A percentile compares a stretch with the other conserved stretches of the same genome.
Conservation (phyloP, 73 alveolate species). For the Effrenium voratum region DNA sequence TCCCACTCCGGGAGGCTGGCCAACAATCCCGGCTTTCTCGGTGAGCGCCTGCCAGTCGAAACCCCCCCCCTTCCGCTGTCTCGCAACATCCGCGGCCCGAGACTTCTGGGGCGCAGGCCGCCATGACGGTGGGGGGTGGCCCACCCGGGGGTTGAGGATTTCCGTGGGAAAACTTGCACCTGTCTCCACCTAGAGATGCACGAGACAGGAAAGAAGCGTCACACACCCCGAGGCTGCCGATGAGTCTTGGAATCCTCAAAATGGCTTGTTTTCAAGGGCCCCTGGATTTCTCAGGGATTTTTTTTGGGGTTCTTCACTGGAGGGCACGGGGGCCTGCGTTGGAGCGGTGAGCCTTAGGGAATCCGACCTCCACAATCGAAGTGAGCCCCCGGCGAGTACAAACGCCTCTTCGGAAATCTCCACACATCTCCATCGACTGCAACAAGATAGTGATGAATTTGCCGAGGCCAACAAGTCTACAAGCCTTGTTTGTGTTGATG, state of each 20-base stretch:
- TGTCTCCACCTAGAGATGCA: slow-evolving; percentile 68
- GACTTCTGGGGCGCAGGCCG: neutral
- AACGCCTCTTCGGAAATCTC: slow-evolving; percentile 65
- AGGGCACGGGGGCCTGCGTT: neutral
- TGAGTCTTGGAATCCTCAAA: neutral
- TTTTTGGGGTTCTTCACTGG: neutral
- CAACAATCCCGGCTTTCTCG: too few species aligned
- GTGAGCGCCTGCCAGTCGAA: too few species aligned
- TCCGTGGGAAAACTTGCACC: slow-evolving; percentile 77
- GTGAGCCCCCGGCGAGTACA: slow-evolving; percentile 31
- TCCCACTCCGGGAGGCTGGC: too few species aligned
- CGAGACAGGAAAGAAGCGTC: too few species aligned
- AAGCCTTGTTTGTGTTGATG: neutral
- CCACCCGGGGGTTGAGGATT: slow-evolving; percentile 80
- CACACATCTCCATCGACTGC: slow-evolving; percentile 84
- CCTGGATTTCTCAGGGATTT: neutral
- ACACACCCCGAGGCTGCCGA: too few species aligned
- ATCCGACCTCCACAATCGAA: neutral
- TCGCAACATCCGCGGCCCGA: too few species aligned
- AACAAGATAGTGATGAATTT: neutral
- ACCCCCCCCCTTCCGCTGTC: too few species aligned
- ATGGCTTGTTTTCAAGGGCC: neutral
- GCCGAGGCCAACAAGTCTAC: neutral
- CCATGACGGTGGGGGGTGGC: slow-evolving; percentile 71
- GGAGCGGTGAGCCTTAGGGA: neutral